A percentile compares a stretch with the other conserved stretches of the same genome.
Evolutionary conservation across 495 filamentous ascomycete genomes (phyloP).

Genomic region (Xylaria venustula): DNA sequence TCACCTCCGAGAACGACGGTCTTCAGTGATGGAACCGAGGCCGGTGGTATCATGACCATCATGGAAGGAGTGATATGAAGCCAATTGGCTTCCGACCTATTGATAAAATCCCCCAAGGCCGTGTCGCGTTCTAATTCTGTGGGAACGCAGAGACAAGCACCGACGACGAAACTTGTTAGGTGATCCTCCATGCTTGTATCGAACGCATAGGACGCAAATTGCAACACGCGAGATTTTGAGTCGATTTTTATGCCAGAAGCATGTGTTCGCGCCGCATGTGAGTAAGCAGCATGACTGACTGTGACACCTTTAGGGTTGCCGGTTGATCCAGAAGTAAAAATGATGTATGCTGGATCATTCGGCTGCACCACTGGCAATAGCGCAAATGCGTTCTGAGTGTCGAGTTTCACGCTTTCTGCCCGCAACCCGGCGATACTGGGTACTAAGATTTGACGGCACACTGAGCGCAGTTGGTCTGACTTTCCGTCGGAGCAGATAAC

Average conservation of each 20-base stretch:
- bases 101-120: background rate
- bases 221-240: conserved; percentile 41
- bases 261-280: background rate
- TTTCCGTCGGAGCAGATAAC: conserved; percentile 1
- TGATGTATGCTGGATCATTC: conserved; percentile 12
- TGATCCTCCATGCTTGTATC: conserved; percentile 56
- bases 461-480: background rate
- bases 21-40: conserved; percentile 44
- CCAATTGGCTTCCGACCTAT: background rate
- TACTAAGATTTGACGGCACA: background rate
- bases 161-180: conserved; percentile 50
- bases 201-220: conserved; percentile 58
- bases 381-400: background rate
- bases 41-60: conserved; percentile 25
- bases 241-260: conserved; percentile 41
- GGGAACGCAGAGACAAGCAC: conserved; percentile 61
- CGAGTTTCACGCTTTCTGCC: background rate
- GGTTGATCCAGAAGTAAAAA: conserved; percentile 31
- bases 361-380: background rate
- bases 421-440: background rate
- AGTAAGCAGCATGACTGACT: conserved; percentile 5
- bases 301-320: conserved; percentile 27
- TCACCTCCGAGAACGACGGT: conserved; percentile 55
- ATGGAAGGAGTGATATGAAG: conserved; percentile 5
- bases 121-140: conserved; percentile 21